Conservation (phyloP, 2,329 filamentous ascomycete genomes). For the Plenodomus lindquistii region DNA sequence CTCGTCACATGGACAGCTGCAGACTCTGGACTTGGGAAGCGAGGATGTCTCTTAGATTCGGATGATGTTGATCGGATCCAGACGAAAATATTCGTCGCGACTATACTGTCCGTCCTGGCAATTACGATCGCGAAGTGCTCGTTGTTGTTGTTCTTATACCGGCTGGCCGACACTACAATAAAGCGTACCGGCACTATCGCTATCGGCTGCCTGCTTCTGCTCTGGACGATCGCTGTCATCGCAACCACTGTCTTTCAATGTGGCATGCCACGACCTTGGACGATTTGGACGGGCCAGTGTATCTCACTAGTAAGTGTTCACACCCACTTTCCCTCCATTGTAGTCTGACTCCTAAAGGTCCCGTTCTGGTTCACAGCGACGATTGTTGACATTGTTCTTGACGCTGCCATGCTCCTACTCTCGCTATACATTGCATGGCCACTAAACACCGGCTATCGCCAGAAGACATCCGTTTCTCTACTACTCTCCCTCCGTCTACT, state of each 20-base stretch:
- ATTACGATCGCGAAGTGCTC: slow-evolving; percentile 30
- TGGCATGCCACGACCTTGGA: slow-evolving; percentile 29
- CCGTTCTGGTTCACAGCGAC: slow-evolving; percentile 29
- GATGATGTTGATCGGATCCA: slow-evolving; percentile 14
- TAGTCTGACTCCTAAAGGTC: background rate
- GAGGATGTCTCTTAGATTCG: slow-evolving; percentile 12
- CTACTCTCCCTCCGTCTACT: slow-evolving; percentile 25
- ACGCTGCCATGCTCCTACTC: slow-evolving; percentile 20
- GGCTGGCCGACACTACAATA: slow-evolving; percentile 14
- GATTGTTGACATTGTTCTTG: slow-evolving; percentile 21
- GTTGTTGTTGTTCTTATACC: slow-evolving; percentile 23
- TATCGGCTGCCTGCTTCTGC: slow-evolving; percentile 15
- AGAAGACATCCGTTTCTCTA: slow-evolving; percentile 18
- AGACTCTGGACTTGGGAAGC: slow-evolving; percentile 22
- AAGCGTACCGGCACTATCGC: slow-evolving; percentile 16
- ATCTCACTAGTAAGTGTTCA: slow-evolving; percentile 23
- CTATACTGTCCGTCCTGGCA: slow-evolving; percentile 25
- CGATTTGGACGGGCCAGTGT: slow-evolving; percentile 25
- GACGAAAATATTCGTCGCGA: slow-evolving; percentile 25
- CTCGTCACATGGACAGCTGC: slow-evolving; percentile 26
- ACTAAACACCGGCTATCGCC: slow-evolving; percentile 15
- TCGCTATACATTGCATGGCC: slow-evolving; percentile 21
- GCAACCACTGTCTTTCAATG: slow-evolving; percentile 28
- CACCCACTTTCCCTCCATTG: background rate
- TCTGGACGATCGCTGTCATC: slow-evolving; percentile 25